Evolutionary conservation across 2,329 filamentous ascomycete genomes (phyloP), one percentile per base, ranked within the genome.

Genomic region (Ambrosiella xylebori): DNA sequence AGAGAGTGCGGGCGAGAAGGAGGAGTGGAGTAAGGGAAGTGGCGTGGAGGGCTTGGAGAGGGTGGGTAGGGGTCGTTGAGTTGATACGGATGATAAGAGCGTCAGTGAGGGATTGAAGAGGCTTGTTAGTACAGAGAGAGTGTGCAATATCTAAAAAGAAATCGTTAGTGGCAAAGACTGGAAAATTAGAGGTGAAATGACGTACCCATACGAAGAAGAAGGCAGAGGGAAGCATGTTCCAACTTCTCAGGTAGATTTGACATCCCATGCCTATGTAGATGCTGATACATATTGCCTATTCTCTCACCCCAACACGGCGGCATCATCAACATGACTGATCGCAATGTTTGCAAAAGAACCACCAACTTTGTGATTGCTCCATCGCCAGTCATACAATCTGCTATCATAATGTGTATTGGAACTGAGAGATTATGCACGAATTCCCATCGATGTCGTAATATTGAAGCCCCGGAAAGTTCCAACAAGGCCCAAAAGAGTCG

Each of bases 1-100:
- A 68, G 37, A 71, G 62, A 36, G 70, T 70, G 38, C 68, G 63
- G 19, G 67, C 65, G 58, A 67, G 70, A 7, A 70, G 61, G 15
- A 68, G 61, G 2, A 70, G 58, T 0, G 68, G 64, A n/a, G 66
- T 64, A 49, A 60, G 52, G 6, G 64, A 35, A 27, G 53, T 44
- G 7, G n/a, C n/a, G 19, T 51, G 47, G 47, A 35, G 47, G 47
- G 27, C 9, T 51, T 51, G 47, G 17, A 35, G 15, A 11, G 17
- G 17, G 19, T 51, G 13, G n/a, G n/a, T 51, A 11, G 17, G 12
- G 12, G 47, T 15, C 15, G 47, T n/a, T 3, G 1, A 35, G 15
- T 11, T n/a, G 47, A 36, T 11, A n/a, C 8, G n/a, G 5, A 27
- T 36, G 9, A 36, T 36, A 27, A 51, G 17, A n/a, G 27, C 7